phyloP scores from a whole-genome alignment of 495 filamentous ascomycete genomes.

The Cairneyella variabilis region DNA sequence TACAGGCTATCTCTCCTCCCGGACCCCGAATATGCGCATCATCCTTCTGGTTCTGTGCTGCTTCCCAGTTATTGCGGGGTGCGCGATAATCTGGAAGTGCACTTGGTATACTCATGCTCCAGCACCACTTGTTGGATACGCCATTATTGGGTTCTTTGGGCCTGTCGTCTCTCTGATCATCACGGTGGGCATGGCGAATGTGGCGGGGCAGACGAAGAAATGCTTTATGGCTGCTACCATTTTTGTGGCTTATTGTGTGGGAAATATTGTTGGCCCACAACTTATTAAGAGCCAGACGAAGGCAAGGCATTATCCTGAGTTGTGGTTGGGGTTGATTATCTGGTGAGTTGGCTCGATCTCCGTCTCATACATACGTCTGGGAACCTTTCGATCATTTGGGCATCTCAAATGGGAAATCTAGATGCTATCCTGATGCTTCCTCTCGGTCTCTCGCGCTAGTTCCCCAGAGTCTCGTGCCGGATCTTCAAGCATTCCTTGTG shows the following conservation, averaged over 20 bases:
- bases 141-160: constrained; percentile 67
- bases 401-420: too few species aligned
- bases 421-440: too few species aligned
- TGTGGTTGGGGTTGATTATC: constrained; percentile 69
- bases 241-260: constrained; percentile 71
- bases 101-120: constrained; percentile 59
- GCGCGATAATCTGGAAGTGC: constrained; percentile 70
- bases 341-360: too few species aligned
- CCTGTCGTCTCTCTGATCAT: constrained; percentile 63
- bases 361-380: too few species aligned
- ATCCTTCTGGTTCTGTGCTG: constrained; percentile 60
- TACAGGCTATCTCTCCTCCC: constrained; percentile 56
- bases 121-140: constrained; percentile 63
- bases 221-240: constrained; percentile 66
- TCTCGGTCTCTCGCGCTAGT: too few species aligned
- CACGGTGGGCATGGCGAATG: constrained; percentile 64
- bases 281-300: constrained; percentile 59
- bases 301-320: constrained; percentile 59
- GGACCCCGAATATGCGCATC: constrained; percentile 60
- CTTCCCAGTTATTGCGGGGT: constrained; percentile 70
- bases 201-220: constrained; percentile 78
- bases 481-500: too few species aligned
- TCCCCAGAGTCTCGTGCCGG: too few species aligned
- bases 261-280: constrained; percentile 36
- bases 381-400: too few species aligned